Base-by-base conservation (phyloP, 2,329 filamentous ascomycete species). In the Coleophoma crateriformis region DNA sequence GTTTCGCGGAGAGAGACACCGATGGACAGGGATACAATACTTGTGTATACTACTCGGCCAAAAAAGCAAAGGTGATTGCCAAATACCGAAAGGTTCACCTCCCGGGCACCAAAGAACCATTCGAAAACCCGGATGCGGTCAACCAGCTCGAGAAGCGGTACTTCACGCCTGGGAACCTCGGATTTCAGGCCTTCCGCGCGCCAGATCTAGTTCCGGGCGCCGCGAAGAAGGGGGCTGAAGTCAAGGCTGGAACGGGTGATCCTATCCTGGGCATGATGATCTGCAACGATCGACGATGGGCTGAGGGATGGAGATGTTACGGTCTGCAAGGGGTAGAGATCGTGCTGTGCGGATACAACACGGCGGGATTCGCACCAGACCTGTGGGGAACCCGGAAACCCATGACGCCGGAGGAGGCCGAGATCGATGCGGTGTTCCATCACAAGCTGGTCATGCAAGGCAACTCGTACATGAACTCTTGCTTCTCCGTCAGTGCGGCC, bases 71-170 rank as follows among this genome's bases (percentile, higher is more conserved):
- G 41, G 67, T 77, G 7, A 58, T 80, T 19, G 67, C 66, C 32
- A 80, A 78, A 56, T 81, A 80, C 57, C 69, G 76, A 51, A 81
- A 81, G 59, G 67, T 79, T 2, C 77, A 80, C 55, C 64, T 80
- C 3, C 77, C 77, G 0, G 77, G 77, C 0, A 73, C 72, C 3
- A 65, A 68, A n/a, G 75, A 78, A 57, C 75, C 76, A 11, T 71
- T 76, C 33, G 64, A 68, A 3, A 68, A 74, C 38, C 71, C 74
- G 4, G 64, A 69, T 4, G 73, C 72, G 2, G 70, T 72, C 4
- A 75, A 79, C 56, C 77, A 80, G 61, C 69, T 80, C 4, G 77
- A 80, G 60, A 80, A 80, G 62, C 63, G 73, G 33, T 80, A 79
- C 58, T 80, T 80, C 59, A 65, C 66, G 22, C 73, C 75, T 0